A percentile compares a stretch with the other conserved stretches of the same genome.
Evolutionary conservation across 1,139 yeast species (phyloP).

Genomic region (Taphrina deformans): DNA sequence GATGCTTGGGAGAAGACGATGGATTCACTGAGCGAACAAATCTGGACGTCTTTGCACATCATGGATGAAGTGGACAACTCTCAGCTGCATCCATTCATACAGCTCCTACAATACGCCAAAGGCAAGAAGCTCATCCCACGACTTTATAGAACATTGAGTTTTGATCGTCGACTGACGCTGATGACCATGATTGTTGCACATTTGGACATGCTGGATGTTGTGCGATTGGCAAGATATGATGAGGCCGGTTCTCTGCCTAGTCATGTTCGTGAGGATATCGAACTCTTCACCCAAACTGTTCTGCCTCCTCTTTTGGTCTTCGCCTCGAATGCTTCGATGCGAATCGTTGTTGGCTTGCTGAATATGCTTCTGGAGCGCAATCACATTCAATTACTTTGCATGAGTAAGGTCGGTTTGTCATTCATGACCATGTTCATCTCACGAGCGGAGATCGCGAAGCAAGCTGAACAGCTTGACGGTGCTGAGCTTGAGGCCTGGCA

Average conservation of each 20-base stretch:
- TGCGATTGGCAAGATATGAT: conserved; percentile 71
- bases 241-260: conserved; percentile 52
- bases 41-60: conserved; percentile 80
- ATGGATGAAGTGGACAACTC: conserved; percentile 47
- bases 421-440: conserved; percentile 84
- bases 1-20: conserved; percentile 44
- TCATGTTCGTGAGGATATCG: conserved; percentile 64
- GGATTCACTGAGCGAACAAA: conserved; percentile 45
- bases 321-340: conserved; percentile 77
- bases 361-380: conserved; percentile 69
- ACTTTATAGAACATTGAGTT: conserved; percentile 74
- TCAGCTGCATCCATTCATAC: conserved; percentile 68
- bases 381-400: conserved; percentile 68
- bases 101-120: conserved; percentile 79
- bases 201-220: conserved; percentile 75
- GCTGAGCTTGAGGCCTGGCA: conserved; percentile 70
- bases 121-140: conserved; percentile 88
- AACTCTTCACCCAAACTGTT: conserved; percentile 76
- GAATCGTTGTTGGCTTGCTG: conserved; percentile 78
- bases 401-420: conserved; percentile 85
- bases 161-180: conserved; percentile 76
- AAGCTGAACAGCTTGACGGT: conserved; percentile 58
- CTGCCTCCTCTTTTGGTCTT: conserved; percentile 83
- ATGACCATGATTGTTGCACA: conserved; percentile 79
- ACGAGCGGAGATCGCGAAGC: conserved; percentile 88